These are phyloP conservation scores for Arthrobotrys iridis DNA, from an alignment of 2,329 filamentous ascomycete species.

Conservation along the genomic window DNA sequence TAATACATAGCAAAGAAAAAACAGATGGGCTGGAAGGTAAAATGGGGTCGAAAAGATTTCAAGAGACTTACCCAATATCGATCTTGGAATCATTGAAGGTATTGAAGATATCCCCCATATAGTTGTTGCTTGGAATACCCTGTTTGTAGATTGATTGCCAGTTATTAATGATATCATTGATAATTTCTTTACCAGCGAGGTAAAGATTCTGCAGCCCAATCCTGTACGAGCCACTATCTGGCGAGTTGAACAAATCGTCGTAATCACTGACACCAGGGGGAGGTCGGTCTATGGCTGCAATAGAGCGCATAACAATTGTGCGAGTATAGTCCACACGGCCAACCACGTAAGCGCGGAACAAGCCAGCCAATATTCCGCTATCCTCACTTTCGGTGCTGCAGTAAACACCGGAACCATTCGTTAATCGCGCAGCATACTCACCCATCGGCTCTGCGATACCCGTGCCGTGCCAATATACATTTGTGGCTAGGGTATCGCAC, in stretches of 20 bases:
- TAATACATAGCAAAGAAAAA: too few species aligned
- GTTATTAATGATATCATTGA: constrained; percentile 70
- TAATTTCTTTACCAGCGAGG: constrained; percentile 72
- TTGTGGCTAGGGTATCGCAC: constrained; percentile 75
- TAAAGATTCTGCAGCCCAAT: constrained; percentile 75
- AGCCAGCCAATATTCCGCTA: constrained; percentile 73
- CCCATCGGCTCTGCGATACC: constrained; percentile 72
- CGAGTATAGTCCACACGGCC: constrained; percentile 73
- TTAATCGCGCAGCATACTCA: constrained; percentile 71
- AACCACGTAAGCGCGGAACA: constrained; percentile 70
- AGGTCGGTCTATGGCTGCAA: constrained; percentile 74
- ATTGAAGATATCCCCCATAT: constrained; percentile 74
- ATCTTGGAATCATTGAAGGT: constrained; percentile 8
- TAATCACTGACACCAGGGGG: constrained; percentile 69
- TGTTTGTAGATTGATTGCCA: constrained; percentile 71
- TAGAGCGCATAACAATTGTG: constrained; percentile 74
- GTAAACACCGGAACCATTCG: constrained; percentile 74
- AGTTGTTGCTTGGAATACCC: constrained; percentile 71
- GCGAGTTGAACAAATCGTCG: constrained; percentile 70
- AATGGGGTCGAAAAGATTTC: too few species aligned
- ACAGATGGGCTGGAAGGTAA: too few species aligned
- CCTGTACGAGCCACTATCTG: constrained; percentile 65
- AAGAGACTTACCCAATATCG: background rate
- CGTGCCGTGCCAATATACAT: constrained; percentile 75
- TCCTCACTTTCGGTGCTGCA: constrained; percentile 79